These are phyloP conservation scores for Aspergillus fumigatus DNA, from an alignment of 2,329 filamentous ascomycete genomes.

Conservation along the genomic window DNA sequence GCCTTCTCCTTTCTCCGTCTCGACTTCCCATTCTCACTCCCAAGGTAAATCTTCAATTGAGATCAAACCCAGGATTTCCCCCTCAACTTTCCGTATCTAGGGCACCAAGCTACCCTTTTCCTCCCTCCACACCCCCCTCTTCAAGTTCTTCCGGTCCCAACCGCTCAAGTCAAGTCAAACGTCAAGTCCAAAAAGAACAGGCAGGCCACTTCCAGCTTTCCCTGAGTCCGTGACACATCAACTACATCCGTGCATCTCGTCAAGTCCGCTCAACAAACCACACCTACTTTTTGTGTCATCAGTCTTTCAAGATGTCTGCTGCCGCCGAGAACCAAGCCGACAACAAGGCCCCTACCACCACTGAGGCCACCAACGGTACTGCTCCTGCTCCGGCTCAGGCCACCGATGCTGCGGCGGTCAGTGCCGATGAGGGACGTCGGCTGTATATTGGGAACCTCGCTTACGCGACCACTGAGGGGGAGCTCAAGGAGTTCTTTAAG, in stretches of 20 bases:
- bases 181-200: constrained; percentile 14
- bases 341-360: constrained; percentile 59
- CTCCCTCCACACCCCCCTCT: constrained; percentile 57
- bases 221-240: constrained; percentile 58
- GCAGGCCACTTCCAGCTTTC: constrained; percentile 47
- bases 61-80: constrained; percentile 17
- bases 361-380: constrained; percentile 53
- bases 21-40: constrained; percentile 19
- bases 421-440: constrained; percentile 96
- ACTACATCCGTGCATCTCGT: constrained; percentile 31
- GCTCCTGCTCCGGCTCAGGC: constrained; percentile 67
- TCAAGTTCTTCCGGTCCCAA: constrained; percentile 43
- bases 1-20: constrained; percentile 19
- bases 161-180: constrained; percentile 5
- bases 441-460: constrained; percentile 99
- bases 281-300: constrained; percentile 35
- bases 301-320: constrained; percentile 71
- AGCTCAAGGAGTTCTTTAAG: constrained; percentile 99
- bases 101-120: constrained; percentile 82
- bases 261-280: constrained; percentile 28
- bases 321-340: constrained; percentile 65
- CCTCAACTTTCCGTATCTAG: constrained; percentile 56
- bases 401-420: constrained; percentile 86
- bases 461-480: constrained; percentile 99
- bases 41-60: constrained; percentile 20